Percentiles rank a stretch among this genome's conserved stretches.
Conservation (phyloP, 1,284 basidiomycete species). For the Vanrija humicola region DNA sequence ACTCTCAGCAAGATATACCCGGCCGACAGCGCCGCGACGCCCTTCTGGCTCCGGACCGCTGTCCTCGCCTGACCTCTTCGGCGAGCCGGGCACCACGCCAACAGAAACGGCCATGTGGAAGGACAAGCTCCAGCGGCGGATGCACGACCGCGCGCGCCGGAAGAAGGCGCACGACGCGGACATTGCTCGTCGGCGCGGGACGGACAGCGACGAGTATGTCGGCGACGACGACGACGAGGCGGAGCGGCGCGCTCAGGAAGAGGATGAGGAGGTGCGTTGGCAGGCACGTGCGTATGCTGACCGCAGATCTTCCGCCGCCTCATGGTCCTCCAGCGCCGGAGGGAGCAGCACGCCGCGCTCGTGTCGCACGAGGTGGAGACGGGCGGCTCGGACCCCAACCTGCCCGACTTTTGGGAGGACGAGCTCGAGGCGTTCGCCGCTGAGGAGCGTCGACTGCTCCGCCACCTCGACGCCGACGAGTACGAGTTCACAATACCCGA, state of each 20-base stretch:
- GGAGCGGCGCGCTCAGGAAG: constrained; percentile 33
- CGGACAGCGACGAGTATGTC: constrained; percentile 6
- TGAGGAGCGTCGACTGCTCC: constrained; percentile 16
- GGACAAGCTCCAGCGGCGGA: constrained; percentile 30
- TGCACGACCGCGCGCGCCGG: constrained; percentile 33
- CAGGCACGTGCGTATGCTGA: background rate
- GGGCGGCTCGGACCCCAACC: constrained; percentile 33
- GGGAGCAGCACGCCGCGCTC: constrained; percentile 27
- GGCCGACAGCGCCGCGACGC: constrained; percentile 1
- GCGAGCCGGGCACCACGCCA: constrained; percentile 30
- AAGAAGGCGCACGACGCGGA: constrained; percentile 22
- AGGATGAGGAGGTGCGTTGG: constrained; percentile 43
- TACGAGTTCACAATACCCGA: background rate
- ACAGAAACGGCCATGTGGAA: constrained; percentile 38
- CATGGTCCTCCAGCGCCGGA: constrained; percentile 34
- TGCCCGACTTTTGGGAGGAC: constrained; percentile 42
- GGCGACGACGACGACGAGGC: constrained; percentile 40
- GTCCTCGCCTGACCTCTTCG: constrained; percentile 25
- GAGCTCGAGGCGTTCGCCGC: constrained; percentile 18
- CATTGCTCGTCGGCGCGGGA: constrained; percentile 26
- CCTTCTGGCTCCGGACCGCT: background rate
- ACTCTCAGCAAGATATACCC: constrained; percentile 16
- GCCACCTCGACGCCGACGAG: constrained; percentile 5
- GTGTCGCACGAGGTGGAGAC: constrained; percentile 34
- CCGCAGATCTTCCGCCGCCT: constrained; percentile 43